Base-by-base conservation (phyloP, 176 grass and related monocot genomes). In the Oryza rufipogon region DNA sequence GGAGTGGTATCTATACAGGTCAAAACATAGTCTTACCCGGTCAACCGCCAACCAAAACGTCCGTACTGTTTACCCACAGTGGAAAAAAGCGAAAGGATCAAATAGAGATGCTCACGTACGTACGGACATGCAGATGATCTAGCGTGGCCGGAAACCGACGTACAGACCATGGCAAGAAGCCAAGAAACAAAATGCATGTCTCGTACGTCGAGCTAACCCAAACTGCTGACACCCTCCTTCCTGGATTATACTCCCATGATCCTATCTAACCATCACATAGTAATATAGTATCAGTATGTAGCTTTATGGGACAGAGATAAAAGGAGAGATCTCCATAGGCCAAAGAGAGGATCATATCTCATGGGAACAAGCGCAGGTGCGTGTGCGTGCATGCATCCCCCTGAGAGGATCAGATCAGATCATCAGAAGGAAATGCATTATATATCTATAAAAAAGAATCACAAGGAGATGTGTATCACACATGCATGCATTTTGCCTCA, bases 251-350 rank as follows among this genome's bases (percentile, higher is more conserved):
- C 42, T 44, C 42, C 42, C 10, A 32, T 66, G 36, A 38, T 38
- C 36, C 33, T 1, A 61, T 22, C 23, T 1, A 61, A 61, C 20
- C 56, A 61, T n/a, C 19, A 3, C 3, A 22, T 22, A 22, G 15
- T 20, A 38, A 22, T 9, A 22, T 22, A 61, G 15, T 20, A 19
- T 58, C 7, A 61, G 16, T 56, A 56, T 56, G 16, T 56, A 56
- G 7, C 87, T 85, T 85, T 89, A 76, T 33, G 64, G 72, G 87
- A 66, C 71, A 65, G 30, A 85, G 30, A 85, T 66, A 22, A 85
- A 85, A 81, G 77, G 39, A 64, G 39, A 70, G 64, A 89, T 89
- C 77, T 77, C 77, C 78, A 73, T 58, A 51, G 88, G 32, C 45
- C 32, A 56, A 71, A 70, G 56, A 30, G 52, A 86, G 72, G 28